Evolutionary conservation across 73 alveolate genomes (phyloP), one percentile per base, ranked within the genome.

Genomic region (Effrenium voratum): DNA sequence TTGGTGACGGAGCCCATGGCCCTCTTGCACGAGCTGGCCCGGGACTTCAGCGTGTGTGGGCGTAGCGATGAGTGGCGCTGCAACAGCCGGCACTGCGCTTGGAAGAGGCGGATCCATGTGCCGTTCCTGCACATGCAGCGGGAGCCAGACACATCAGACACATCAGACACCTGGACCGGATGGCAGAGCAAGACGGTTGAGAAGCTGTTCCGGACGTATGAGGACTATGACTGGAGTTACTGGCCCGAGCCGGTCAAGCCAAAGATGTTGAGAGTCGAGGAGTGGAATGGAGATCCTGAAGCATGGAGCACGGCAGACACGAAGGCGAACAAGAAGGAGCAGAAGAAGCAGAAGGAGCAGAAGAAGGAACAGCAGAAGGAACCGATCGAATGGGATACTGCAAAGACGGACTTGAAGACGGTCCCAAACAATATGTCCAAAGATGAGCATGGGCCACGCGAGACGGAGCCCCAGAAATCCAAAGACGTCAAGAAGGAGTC

Each of bases 121-220:
- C 95, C 95, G 32, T 87, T 87, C 84, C 36, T 87, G 95, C 80
- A 87, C 95, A 41, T 87, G 95, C 95, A 87, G 77, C 83, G 95
- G 38, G 83, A 87, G 28, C n/a, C n/a, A n/a, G n/a, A n/a, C n/a
- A n/a, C n/a, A n/a, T n/a, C n/a, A n/a, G n/a, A n/a, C n/a, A n/a
- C n/a, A n/a, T n/a, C n/a, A n/a, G n/a, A n/a, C n/a, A n/a, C n/a
- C n/a, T n/a, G n/a, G n/a, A n/a, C n/a, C n/a, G n/a, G n/a, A n/a
- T n/a, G n/a, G n/a, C n/a, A n/a, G n/a, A n/a, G n/a, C n/a, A n/a
- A n/a, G n/a, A n/a, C n/a, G n/a, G n/a, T n/a, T n/a, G n/a, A n/a
- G n/a, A n/a, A n/a, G n/a, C n/a, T n/a, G n/a, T n/a, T n/a, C n/a
- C n/a, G n/a, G n/a, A n/a, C n/a, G n/a, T n/a, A n/a, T n/a, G n/a